A percentile compares a stretch with the other conserved stretches of the same genome.
phyloP scores from a whole-genome alignment of 306 rosid genomes.

The Lablab purpureus region DNA sequence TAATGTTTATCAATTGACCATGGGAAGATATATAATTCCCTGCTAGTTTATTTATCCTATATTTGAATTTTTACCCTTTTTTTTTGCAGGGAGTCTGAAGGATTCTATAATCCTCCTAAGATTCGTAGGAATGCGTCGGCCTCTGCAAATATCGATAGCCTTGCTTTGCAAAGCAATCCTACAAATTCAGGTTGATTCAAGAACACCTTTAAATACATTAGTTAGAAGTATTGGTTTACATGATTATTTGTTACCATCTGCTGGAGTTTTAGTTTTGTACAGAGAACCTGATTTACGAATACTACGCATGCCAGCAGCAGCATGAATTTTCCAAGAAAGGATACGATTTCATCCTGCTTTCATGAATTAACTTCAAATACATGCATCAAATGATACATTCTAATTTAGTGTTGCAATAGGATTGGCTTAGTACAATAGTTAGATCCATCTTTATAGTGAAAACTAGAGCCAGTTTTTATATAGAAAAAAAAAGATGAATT shows the following conservation, averaged over 20 bases:
- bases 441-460: constrained; percentile 23
- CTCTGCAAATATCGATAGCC: constrained; percentile 72
- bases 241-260: constrained; percentile 39
- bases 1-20: not conserved
- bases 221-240: constrained; percentile 26
- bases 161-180: constrained; percentile 56
- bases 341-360: constrained; percentile 5
- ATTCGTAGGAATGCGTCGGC: constrained; percentile 88
- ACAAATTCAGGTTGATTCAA: constrained; percentile 64
- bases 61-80: constrained; percentile 9
- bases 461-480: not conserved
- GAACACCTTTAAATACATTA: constrained; percentile 13
- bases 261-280: not conserved
- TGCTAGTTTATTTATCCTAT: constrained; percentile 5
- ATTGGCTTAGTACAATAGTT: constrained; percentile 17
- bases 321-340: not conserved
- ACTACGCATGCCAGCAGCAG: not conserved
- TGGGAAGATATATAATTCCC: not conserved
- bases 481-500: not conserved
- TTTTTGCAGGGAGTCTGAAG: constrained; percentile 60
- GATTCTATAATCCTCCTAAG: constrained; percentile 55
- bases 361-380: constrained; percentile 19
- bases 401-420: not conserved
- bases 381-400: constrained; percentile 29
- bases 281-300: constrained; percentile 33